Evolutionary conservation across 306 rosid genomes (phyloP), one percentile per base, ranked within the genome.

Genomic region (Gastrolobium bilobum): DNA sequence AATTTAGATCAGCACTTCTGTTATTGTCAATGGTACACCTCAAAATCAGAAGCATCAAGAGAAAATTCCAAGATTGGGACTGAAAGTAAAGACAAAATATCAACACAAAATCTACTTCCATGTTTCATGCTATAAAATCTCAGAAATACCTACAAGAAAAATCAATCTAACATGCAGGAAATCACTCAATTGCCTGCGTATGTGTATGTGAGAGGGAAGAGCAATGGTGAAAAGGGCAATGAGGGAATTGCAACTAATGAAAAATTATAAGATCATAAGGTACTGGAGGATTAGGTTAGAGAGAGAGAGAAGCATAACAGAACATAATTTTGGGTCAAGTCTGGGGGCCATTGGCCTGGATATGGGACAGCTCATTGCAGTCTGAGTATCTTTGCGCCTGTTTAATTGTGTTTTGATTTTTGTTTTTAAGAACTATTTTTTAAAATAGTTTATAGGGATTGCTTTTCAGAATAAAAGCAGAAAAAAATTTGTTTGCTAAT

Each of bases 31-130:
- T 15, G 38, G 53, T 50, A 42, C 51, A 50, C 4, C 14, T 6
- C 44, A 52, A 54, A 64, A 52, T 53, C 10, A 11, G 7, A 51
- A 50, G 60, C 59, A 48, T 68, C 38, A 68, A 70, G 26, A 82
- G 30, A 33, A 50, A 30, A 72, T 70, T 47, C 14, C 37, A 14
- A 63, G 46, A 61, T 5, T 61, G 48, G 39, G 39, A 44, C 6
- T 2, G 67, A 63, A 70, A 79, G 68, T 42, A 48, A 31, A 57
- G 31, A 51, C 31, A 51, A 30, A 52, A 42, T 43, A 44, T 13
- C 13, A 53, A 37, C 60, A 62, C 6, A 13, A 69, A 9, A 50
- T 58, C 65, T 38, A 52, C 62, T 37, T 66, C 14, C 74, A 38
- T 76, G 38, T 33, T 71, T 10, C 40, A 38, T 72, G 51, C 54